Percentiles rank a stretch among this genome's conserved stretches.
Evolutionary conservation across 805 yeast species (phyloP).

Genomic region (Zygotorulaspora florentina): DNA sequence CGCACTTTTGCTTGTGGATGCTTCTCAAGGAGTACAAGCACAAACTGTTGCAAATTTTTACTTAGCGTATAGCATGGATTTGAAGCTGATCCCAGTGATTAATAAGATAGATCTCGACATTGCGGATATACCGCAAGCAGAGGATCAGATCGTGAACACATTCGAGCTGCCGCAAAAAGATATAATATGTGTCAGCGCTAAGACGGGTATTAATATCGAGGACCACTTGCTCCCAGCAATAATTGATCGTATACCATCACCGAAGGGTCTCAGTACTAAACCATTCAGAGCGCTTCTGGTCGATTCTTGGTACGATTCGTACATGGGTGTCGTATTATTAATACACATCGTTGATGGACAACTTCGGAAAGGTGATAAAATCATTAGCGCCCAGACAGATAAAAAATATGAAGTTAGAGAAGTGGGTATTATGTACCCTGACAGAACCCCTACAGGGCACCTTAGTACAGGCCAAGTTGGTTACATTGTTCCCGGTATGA

Average conservation of each 20-base stretch:
- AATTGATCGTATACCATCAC: slow-evolving; percentile 76
- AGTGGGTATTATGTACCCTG: slow-evolving; percentile 94
- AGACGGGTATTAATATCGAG: slow-evolving; percentile 73
- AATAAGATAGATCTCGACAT: slow-evolving; percentile 82
- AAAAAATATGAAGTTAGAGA: slow-evolving; percentile 83
- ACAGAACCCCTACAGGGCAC: slow-evolving; percentile 57
- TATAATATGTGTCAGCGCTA: slow-evolving; percentile 84
- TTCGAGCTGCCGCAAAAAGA: slow-evolving; percentile 76
- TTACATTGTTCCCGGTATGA: slow-evolving; percentile 92
- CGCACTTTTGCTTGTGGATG: slow-evolving; percentile 85
- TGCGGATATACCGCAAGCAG: slow-evolving; percentile 76
- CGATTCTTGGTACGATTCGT: slow-evolving; percentile 97
- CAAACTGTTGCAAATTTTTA: slow-evolving; percentile 98
- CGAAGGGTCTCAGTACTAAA: slow-evolving; percentile 56
- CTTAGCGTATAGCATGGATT: slow-evolving; percentile 79
- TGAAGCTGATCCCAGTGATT: slow-evolving; percentile 80
- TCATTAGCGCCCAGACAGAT: slow-evolving; percentile 72
- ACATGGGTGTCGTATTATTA: slow-evolving; percentile 83
- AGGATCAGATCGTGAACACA: slow-evolving; percentile 78
- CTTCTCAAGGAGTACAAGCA: slow-evolving; percentile 94
- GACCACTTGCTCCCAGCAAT: slow-evolving; percentile 76
- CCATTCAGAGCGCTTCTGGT: slow-evolving; percentile 60
- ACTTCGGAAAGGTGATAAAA: slow-evolving; percentile 66
- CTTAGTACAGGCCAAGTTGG: slow-evolving; percentile 92
- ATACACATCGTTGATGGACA: slow-evolving; percentile 83